A percentile compares a stretch with the other conserved stretches of the same genome.
These are phyloP conservation scores for Penicillium coffeae DNA, from an alignment of 495 filamentous ascomycete genomes.

Conservation along the genomic window DNA sequence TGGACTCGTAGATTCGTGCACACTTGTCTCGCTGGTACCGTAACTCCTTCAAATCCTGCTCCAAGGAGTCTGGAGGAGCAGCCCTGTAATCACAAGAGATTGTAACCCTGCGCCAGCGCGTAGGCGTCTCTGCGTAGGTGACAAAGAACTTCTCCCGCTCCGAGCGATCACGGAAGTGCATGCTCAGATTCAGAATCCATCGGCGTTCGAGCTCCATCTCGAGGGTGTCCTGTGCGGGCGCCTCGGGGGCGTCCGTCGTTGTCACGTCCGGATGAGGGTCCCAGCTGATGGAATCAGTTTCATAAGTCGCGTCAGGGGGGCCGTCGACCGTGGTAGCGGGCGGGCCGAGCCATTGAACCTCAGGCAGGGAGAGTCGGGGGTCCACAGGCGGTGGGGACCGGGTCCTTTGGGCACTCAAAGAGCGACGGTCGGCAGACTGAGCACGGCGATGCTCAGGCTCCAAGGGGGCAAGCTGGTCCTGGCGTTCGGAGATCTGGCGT, in stretches of 20 bases:
- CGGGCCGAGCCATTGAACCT: constrained; percentile 44
- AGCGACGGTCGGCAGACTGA: constrained; percentile 65
- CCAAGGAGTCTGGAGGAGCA: constrained; percentile 75
- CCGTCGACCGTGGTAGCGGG: constrained; percentile 36
- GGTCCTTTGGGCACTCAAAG: constrained; percentile 43
- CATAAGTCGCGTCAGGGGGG: neutral
- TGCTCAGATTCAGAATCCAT: constrained; percentile 97
- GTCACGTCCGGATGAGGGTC: constrained; percentile 12
- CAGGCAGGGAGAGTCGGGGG: constrained; percentile 45
- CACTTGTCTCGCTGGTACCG: constrained; percentile 91
- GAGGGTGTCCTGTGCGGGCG: constrained; percentile 50
- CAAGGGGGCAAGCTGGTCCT: constrained; percentile 65
- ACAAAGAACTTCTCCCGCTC: constrained; percentile 98
- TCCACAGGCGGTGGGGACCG: constrained; percentile 41
- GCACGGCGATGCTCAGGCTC: constrained; percentile 67
- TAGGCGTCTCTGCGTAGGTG: constrained; percentile 78
- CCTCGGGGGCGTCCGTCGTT: constrained; percentile 26
- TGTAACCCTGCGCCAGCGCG: constrained; percentile 81
- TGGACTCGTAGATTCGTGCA: constrained; percentile 91
- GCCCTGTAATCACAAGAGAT: constrained; percentile 91
- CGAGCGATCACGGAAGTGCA: constrained; percentile 96
- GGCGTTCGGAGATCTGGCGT: constrained; percentile 73
- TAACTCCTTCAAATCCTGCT: constrained; percentile 71
- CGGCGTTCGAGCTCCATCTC: constrained; percentile 77
- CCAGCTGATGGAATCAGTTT: constrained; percentile 6